Evolutionary conservation across 1,139 yeast genomes (phyloP).

Genomic region (Lodderomyces margitis): DNA sequence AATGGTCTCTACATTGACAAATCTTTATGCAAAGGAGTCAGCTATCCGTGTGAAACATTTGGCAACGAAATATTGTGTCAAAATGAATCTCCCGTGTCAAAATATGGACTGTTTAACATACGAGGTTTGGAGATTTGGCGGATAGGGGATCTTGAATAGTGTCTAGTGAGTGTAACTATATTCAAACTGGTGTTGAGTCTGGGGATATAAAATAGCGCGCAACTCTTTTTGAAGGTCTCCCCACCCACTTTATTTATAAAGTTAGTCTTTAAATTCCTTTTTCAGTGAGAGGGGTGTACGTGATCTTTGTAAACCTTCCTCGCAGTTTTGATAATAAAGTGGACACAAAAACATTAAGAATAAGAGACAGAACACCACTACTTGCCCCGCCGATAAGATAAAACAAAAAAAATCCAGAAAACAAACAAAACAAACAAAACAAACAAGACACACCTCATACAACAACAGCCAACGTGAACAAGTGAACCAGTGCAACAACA

Average conservation of each 20-base stretch:
- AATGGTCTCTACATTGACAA: constrained; percentile 90
- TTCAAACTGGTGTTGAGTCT: neutral
- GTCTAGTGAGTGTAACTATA: neutral
- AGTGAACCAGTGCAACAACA: neutral
- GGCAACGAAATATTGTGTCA: constrained; percentile 75
- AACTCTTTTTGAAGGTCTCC: too few species aligned
- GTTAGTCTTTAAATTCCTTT: too few species aligned
- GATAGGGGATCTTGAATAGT: constrained; percentile 38
- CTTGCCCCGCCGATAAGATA: constrained; percentile 2
- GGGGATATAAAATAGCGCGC: too few species aligned
- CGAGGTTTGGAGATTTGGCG: constrained; percentile 87
- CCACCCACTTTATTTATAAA: too few species aligned
- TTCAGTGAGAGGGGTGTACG: too few species aligned
- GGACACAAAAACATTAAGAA: too few species aligned
- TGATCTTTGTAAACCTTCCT: too few species aligned
- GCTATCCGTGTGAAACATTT: constrained; percentile 77
- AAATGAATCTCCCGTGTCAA: constrained; percentile 29
- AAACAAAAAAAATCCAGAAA: neutral
- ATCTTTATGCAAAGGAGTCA: constrained; percentile 70
- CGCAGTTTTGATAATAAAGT: neutral
- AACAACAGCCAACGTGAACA: too few species aligned
- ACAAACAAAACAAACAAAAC: neutral
- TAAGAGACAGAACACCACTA: too few species aligned
- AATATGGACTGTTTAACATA: constrained; percentile 59
- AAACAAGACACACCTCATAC: neutral